Conservation (phyloP, 179 eudicot species). For the Kewa caespitosa region DNA sequence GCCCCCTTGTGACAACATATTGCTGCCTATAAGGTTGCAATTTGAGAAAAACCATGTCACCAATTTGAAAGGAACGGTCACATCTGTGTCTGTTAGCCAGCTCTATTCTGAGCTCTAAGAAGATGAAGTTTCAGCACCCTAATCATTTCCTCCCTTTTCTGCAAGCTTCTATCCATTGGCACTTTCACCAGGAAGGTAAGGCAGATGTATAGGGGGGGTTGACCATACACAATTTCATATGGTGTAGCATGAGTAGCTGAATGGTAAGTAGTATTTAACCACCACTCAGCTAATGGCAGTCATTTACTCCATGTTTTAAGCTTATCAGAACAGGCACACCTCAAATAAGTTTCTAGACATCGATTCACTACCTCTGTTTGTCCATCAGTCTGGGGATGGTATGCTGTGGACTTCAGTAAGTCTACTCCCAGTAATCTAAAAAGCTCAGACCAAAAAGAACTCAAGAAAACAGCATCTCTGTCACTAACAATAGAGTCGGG, state of each 20-base stretch:
- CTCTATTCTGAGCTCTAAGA: background rate
- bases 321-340: background rate
- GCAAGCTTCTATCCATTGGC: background rate
- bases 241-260: background rate
- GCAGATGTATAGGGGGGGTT: background rate
- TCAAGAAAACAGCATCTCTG: background rate
- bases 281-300: constrained; percentile 15
- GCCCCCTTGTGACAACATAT: background rate
- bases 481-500: background rate
- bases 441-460: background rate
- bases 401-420: background rate
- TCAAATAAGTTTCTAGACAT: background rate
- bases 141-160: background rate
- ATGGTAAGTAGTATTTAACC: constrained; percentile 20
- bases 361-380: background rate
- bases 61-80: background rate
- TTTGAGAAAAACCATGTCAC: constrained; percentile 11
- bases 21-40: background rate
- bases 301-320: background rate
- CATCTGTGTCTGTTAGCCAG: background rate
- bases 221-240: constrained; percentile 2
- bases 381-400: constrained; percentile 7
- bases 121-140: background rate
- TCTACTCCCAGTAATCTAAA: background rate
- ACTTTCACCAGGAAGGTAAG: background rate